A percentile compares a stretch with the other conserved stretches of the same genome.
Evolutionary conservation across 1,284 basidiomycete genomes (phyloP).

Genomic region (Abortiporus biennis): DNA sequence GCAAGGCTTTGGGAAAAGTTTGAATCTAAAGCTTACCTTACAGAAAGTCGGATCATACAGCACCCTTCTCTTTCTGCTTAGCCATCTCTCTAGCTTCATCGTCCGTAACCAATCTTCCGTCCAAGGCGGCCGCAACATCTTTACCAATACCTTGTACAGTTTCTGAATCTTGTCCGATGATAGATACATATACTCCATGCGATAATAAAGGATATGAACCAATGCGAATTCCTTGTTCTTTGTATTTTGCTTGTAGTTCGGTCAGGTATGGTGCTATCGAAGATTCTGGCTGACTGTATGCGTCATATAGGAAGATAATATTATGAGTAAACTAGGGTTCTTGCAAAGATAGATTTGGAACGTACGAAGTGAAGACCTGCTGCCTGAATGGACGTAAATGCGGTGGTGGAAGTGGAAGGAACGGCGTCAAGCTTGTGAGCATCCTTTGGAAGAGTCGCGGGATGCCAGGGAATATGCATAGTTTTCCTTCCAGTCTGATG

Average conservation of each 20-base stretch:
- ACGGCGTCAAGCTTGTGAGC: slow-evolving; percentile 64
- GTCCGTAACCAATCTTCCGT: slow-evolving; percentile 54
- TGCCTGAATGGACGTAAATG: slow-evolving; percentile 67
- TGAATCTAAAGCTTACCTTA: no score
- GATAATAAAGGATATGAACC: slow-evolving; percentile 75
- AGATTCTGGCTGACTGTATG: slow-evolving; percentile 71
- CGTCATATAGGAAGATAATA: slow-evolving; percentile 2
- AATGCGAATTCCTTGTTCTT: slow-evolving; percentile 73
- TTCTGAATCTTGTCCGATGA: slow-evolving; percentile 71
- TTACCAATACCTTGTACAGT: slow-evolving; percentile 49
- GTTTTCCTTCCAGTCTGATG: slow-evolving; percentile 73
- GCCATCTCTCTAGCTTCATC: slow-evolving; percentile 42
- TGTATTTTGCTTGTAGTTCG: slow-evolving; percentile 69
- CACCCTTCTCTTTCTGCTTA: slow-evolving; percentile 22
- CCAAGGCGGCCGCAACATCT: slow-evolving; percentile 58
- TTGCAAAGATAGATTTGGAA: slow-evolving; percentile 10
- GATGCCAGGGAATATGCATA: slow-evolving; percentile 91
- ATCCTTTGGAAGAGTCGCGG: slow-evolving; percentile 81
- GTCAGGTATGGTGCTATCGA: slow-evolving; percentile 88
- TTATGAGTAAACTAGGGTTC: slow-evolving; percentile 5
- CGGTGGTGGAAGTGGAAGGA: slow-evolving; percentile 70
- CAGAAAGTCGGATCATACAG: no score
- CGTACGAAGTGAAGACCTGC: slow-evolving; percentile 74
- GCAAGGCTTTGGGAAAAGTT: no score
- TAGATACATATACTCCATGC: slow-evolving; percentile 65